Percentiles rank a stretch among this genome's conserved stretches.
Evolutionary conservation across 2,329 filamentous ascomycete species (phyloP).

Genomic region (Fusarium poae): DNA sequence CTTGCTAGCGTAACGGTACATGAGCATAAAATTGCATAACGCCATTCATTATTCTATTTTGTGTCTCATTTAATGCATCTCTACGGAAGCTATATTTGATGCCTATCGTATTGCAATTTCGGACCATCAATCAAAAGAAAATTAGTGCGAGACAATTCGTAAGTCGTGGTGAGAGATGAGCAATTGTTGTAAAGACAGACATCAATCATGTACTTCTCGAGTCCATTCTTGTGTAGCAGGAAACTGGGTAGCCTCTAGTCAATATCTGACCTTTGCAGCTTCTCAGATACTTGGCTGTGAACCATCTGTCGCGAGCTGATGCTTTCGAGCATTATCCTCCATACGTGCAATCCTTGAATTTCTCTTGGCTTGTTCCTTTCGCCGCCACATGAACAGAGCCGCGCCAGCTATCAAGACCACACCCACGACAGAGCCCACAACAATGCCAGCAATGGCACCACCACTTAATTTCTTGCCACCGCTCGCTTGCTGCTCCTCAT

Average conservation of each 20-base stretch:
- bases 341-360: conserved; percentile 36
- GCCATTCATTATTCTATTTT: neutral
- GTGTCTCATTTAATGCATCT: neutral
- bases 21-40: neutral
- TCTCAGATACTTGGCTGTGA: conserved; percentile 2
- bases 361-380: conserved; percentile 40
- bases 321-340: conserved; percentile 36
- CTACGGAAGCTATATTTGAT: neutral
- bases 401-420: conserved; percentile 71
- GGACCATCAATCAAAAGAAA: neutral
- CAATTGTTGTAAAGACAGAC: neutral
- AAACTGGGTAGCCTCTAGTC: neutral
- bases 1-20: neutral
- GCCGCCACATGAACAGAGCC: conserved; percentile 66
- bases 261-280: neutral
- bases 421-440: conserved; percentile 76
- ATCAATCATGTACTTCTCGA: neutral
- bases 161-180: neutral
- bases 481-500: conserved; percentile 6
- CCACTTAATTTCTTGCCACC: conserved; percentile 75
- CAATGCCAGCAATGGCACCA: conserved; percentile 80
- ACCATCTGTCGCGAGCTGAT: conserved; percentile 31
- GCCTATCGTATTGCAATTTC: neutral
- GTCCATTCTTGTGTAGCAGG: neutral
- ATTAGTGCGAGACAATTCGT: neutral